These are phyloP conservation scores for Chaetomium olivaceum DNA, from an alignment of 2,329 filamentous ascomycete species.

Conservation along the genomic window DNA sequence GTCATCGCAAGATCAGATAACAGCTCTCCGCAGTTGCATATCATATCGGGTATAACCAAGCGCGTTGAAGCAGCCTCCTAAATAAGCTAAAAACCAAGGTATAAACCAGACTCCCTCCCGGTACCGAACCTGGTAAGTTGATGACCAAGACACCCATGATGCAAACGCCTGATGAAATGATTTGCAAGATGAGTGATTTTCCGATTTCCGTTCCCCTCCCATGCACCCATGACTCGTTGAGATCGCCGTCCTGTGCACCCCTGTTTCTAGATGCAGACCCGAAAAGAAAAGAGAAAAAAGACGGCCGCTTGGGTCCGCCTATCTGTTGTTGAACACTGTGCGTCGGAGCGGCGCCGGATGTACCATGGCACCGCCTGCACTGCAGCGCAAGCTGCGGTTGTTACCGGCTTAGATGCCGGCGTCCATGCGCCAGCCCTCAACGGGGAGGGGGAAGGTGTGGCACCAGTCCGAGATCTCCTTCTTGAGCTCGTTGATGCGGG, in stretches of 20 bases:
- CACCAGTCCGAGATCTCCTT: conserved; percentile 91
- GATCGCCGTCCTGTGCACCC: conserved; percentile 24
- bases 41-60: conserved; percentile 31
- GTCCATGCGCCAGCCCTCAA: conserved; percentile 68
- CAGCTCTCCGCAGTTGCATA: not conserved
- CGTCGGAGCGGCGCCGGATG: not conserved
- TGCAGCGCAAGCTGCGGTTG: conserved; percentile 10
- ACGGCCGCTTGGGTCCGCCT: conserved; percentile 1
- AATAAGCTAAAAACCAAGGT: conserved; percentile 20
- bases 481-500: conserved; percentile 80
- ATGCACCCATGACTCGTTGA: conserved; percentile 33
- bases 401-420: conserved; percentile 53
- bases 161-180: conserved; percentile 43
- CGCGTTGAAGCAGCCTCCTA: conserved; percentile 45
- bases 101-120: conserved; percentile 34
- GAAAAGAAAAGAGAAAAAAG: conserved; percentile 21
- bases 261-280: conserved; percentile 19
- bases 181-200: conserved; percentile 34
- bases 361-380: not conserved
- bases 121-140: conserved; percentile 34
- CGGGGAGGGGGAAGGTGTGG: conserved; percentile 86
- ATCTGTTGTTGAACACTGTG: conserved; percentile 27
- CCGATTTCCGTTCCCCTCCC: conserved; percentile 31
- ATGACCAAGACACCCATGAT: conserved; percentile 33
- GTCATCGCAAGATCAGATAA: not conserved